These are phyloP conservation scores for Thinopyrum elongatum DNA, from an alignment of 176 grass and related monocot genomes.

Conservation along the genomic window DNA sequence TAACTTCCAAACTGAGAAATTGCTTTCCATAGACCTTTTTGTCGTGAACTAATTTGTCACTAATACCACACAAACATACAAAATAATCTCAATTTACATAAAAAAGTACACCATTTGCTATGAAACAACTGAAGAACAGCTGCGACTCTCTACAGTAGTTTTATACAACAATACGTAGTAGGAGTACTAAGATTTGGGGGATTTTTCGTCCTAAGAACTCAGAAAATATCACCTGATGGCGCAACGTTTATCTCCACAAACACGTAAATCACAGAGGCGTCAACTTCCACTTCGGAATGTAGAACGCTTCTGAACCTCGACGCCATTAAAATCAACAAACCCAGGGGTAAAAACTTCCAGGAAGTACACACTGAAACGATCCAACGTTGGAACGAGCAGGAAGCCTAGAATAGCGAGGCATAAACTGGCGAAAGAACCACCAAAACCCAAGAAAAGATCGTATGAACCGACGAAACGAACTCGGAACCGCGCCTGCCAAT, in stretches of 20 bases:
- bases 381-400: background rate
- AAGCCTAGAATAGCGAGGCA: background rate
- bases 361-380: background rate
- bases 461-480: background rate
- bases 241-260: background rate
- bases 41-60: slow-evolving; percentile 18
- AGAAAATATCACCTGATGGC: background rate
- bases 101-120: slow-evolving; percentile 4
- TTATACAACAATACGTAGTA: background rate
- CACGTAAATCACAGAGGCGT: background rate
- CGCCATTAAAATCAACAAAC: background rate
- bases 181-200: background rate
- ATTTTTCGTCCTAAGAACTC: background rate
- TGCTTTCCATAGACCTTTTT: slow-evolving; percentile 1
- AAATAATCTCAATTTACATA: background rate
- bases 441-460: background rate
- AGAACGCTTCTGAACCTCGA: background rate
- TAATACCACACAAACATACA: slow-evolving; percentile 1
- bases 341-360: background rate
- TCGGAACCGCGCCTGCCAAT: background rate
- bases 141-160: background rate
- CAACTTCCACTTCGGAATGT: background rate
- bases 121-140: background rate
- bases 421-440: background rate
- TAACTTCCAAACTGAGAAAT: slow-evolving; percentile 14